Evolutionary conservation across 305 asterid genomes (phyloP).

Genomic region (Salvia sclarea): DNA sequence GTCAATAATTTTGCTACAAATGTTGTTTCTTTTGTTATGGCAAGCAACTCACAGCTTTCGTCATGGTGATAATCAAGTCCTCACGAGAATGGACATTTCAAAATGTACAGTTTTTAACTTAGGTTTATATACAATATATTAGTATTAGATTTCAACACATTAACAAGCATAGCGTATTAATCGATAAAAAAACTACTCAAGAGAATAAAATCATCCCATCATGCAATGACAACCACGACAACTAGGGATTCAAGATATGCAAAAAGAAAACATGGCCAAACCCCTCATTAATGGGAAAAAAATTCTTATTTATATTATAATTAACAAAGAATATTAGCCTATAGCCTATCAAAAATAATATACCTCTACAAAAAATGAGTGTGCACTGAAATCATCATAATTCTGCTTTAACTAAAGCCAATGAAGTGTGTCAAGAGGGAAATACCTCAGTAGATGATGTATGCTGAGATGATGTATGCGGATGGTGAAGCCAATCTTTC

Average conservation of each 20-base stretch:
- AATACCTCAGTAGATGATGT: constrained; percentile 28
- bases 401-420: constrained; percentile 38
- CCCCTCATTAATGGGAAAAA: not conserved
- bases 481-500: constrained; percentile 73
- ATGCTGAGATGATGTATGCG: constrained; percentile 7
- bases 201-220: not conserved
- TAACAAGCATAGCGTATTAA: not conserved
- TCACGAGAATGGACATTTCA: not conserved
- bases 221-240: not conserved
- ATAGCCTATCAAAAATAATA: constrained; percentile 13
- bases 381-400: constrained; percentile 28
- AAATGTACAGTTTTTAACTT: not conserved
- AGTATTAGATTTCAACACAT: not conserved
- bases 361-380: constrained; percentile 45
- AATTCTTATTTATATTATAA: constrained; percentile 26
- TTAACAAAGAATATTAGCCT: constrained; percentile 44
- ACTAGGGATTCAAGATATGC: not conserved
- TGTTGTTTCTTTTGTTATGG: not conserved
- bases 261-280: not conserved
- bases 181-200: too few relatives aligned
- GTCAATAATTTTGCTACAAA: not conserved
- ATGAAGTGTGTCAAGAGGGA: constrained; percentile 18
- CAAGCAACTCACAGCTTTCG: not conserved
- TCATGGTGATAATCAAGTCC: not conserved
- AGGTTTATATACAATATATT: too few relatives aligned